Conservation (phyloP, 2,329 filamentous ascomycete species). For the Colletotrichum sp. region DNA sequence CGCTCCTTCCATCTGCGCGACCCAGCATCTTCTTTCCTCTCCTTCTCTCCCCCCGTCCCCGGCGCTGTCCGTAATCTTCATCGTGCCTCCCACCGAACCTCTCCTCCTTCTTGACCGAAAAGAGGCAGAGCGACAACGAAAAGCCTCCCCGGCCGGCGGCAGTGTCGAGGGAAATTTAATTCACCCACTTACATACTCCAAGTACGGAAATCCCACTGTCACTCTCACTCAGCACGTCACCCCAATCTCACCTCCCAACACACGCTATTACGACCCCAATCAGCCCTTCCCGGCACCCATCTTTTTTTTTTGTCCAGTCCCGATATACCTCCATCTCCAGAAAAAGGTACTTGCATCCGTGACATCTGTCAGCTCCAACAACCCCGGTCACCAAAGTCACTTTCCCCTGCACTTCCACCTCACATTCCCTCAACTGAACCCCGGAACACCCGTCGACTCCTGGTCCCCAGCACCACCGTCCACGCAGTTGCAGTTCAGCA, state of each 20-base stretch:
- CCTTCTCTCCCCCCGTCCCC: neutral
- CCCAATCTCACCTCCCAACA: neutral
- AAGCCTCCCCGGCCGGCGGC: slow-evolving; percentile 4
- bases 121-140: neutral
- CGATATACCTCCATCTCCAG: slow-evolving; percentile 16
- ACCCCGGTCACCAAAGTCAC: neutral
- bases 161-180: slow-evolving; percentile 15
- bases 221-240: neutral
- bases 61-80: neutral
- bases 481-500: neutral
- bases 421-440: slow-evolving; percentile 2
- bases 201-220: neutral
- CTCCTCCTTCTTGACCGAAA: neutral
- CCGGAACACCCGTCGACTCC: slow-evolving; percentile 10
- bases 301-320: neutral
- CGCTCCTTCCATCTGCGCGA: neutral
- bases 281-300: neutral
- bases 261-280: neutral
- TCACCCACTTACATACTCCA: neutral
- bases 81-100: neutral
- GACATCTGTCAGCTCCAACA: neutral
- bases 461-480: neutral
- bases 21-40: neutral
- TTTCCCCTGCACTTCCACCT: neutral
- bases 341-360: slow-evolving; percentile 9